Evolutionary conservation across 202 grass and related monocot genomes (phyloP).

Genomic region (Bolboschoenoplectus hybrid): DNA sequence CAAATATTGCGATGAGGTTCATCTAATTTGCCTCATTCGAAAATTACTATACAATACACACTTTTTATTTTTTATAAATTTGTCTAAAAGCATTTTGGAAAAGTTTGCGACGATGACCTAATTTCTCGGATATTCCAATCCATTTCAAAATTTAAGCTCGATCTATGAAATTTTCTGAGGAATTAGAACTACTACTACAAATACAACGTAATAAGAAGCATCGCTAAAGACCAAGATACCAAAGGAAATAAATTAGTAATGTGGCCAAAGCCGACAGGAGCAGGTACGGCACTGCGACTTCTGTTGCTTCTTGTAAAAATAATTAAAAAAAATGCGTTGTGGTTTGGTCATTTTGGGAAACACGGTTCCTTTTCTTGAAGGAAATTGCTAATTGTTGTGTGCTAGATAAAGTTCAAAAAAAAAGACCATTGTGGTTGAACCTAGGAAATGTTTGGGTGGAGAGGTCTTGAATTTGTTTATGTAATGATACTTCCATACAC

Average conservation of each 20-base stretch:
- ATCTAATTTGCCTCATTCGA: neutral
- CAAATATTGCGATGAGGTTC: neutral
- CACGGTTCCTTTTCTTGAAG: neutral
- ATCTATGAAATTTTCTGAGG: neutral
- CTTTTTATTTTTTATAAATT: no score
- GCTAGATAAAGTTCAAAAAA: no score
- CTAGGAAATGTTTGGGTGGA: no score
- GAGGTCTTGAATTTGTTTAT: no score
- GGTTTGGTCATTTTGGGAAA: neutral
- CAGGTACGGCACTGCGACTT: constrained; percentile 22
- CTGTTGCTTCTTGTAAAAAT: neutral
- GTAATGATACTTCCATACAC: no score
- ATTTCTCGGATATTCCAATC: no score
- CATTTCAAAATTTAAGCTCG: neutral
- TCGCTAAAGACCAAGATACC: neutral
- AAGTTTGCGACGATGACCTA: no score
- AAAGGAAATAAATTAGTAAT: neutral
- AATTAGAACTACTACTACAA: neutral
- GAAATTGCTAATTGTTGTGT: no score
- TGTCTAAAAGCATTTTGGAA: no score
- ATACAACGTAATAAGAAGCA: neutral
- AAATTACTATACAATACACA: neutral
- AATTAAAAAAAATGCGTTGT: neutral
- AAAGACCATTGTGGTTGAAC: no score
- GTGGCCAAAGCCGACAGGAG: neutral